Conservation (phyloP, 2,329 filamentous ascomycete genomes). For the Colletotrichum limetticola region DNA sequence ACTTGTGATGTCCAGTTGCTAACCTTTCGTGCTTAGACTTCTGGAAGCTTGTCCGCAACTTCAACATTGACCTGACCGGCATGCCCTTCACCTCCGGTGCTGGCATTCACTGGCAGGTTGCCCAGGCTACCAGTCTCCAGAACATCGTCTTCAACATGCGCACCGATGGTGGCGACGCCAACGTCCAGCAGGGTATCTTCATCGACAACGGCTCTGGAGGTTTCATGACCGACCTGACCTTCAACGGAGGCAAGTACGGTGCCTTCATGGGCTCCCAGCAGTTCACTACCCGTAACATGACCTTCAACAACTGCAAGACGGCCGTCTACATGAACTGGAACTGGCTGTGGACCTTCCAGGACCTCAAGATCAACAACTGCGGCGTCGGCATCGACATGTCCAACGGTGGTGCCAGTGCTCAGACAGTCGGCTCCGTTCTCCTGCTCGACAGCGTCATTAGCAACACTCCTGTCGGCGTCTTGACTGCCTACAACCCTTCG, state of each 20-base stretch:
- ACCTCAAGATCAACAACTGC: conserved; percentile 78
- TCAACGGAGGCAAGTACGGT: conserved; percentile 84
- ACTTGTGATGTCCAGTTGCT: neutral
- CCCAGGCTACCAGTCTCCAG: conserved; percentile 83
- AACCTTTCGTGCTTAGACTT: conserved; percentile 64
- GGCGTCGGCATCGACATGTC: conserved; percentile 84
- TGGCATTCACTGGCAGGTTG: conserved; percentile 87
- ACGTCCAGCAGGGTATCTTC: conserved; percentile 81
- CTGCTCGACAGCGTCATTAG: conserved; percentile 83
- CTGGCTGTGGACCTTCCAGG: conserved; percentile 87
- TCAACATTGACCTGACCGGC: conserved; percentile 79
- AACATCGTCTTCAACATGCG: conserved; percentile 87
- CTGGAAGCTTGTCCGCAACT: conserved; percentile 85
- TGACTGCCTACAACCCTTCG: conserved; percentile 75
- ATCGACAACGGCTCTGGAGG: conserved; percentile 89
- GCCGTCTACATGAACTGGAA: conserved; percentile 93
- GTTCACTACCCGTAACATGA: conserved; percentile 85
- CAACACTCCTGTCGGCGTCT: conserved; percentile 80
- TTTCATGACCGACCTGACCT: conserved; percentile 84
- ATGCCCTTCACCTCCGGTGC: conserved; percentile 71
- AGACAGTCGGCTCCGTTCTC: conserved; percentile 87
- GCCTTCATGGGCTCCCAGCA: conserved; percentile 88
- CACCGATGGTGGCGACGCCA: conserved; percentile 69
- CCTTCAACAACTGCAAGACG: conserved; percentile 83
- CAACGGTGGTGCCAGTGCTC: conserved; percentile 65